Base-by-base conservation (phyloP, 2,329 filamentous ascomycete species). In the Calonectria montana region DNA sequence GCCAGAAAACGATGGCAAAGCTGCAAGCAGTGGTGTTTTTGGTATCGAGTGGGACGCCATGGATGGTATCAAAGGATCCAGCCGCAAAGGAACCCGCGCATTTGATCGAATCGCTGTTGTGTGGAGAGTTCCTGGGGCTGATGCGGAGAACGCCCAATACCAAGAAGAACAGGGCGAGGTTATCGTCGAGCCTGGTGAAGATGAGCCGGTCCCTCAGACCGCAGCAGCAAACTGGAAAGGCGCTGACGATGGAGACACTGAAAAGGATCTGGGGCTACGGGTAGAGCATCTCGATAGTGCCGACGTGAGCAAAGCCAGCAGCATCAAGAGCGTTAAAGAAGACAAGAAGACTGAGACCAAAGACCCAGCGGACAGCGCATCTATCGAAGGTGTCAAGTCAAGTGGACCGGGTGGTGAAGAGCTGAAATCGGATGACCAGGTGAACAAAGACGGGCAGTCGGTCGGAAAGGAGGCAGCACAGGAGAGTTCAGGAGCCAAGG, bases 41-140 rank as follows among this genome's bases (percentile, higher is more conserved):
- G 83, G 85, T 70, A 88, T 91, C 31, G 87, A 88, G 1, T 91
- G 90, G 90, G 89, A 91, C 45, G 86, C 87, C 66, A 94, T 99
- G 91, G 97, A 99, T 77, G 97, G 97, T 3, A 96, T 99, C 82
- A 98, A 98, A 82, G 97, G 97, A 1, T 96, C 93, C 5, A 91
- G 88, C 25, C 89, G 92, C 37, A 97, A 97, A 81, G 97, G 97
- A 0, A 93, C 93, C 0, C 88, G 92, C 50, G 94, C 94, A 0
- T 91, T 97, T 10, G 96, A 99, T 80, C 90, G 90, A 47, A 86
- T 98, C 27, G 92, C 94, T 13, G 94, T 98, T 0, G 92, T 98
- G 0, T 99, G 97, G 97, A 91, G 91, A 47, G 83, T 84, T 1
- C 83, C 82, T 0, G 81, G 78, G 4, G 76, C 81, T 0, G 74